Conservation (phyloP, 495 filamentous ascomycete species). For the Massariosphaeria phaeospora region DNA sequence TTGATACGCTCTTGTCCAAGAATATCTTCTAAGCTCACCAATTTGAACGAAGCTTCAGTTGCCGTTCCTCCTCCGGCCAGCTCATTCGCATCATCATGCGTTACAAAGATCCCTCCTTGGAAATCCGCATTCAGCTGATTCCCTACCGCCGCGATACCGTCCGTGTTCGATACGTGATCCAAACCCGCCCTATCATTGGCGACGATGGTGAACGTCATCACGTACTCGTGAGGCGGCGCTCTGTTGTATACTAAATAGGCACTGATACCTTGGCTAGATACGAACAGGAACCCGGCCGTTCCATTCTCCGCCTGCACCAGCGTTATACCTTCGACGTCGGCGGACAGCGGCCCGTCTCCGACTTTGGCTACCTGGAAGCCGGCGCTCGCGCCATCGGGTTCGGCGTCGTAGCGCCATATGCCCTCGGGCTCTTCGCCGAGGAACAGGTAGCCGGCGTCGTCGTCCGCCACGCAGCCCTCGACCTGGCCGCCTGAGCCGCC, state of each 20-base stretch:
- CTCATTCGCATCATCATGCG: slow-evolving; percentile 9
- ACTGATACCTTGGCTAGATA: neutral
- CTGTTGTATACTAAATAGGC: neutral
- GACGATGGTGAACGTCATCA: slow-evolving; percentile 8
- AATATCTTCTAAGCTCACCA: slow-evolving; percentile 5
- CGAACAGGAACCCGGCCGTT: neutral
- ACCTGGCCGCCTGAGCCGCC: slow-evolving; percentile 4
- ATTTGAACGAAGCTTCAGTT: neutral
- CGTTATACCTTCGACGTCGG: slow-evolving; percentile 2
- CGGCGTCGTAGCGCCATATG: slow-evolving; percentile 3
- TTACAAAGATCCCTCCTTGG: neutral
- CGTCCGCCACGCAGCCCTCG: slow-evolving; percentile 6
- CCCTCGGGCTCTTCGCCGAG: slow-evolving; percentile 4
- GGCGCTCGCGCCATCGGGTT: neutral
- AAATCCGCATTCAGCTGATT: slow-evolving; percentile 1
- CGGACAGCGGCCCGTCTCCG: slow-evolving; percentile 1
- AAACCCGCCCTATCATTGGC: neutral
- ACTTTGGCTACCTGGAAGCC: slow-evolving; percentile 1
- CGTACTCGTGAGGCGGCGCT: slow-evolving; percentile 6
- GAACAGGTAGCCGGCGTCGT: slow-evolving; percentile 1
- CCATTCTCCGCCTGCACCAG: neutral
- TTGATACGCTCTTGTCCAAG: neutral
- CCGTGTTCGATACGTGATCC: slow-evolving; percentile 3
- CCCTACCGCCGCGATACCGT: slow-evolving; percentile 5
- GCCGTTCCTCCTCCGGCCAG: neutral